Evolutionary conservation across 2,329 filamentous ascomycete genomes (phyloP).

Genomic region (Lomentospora prolificans): DNA sequence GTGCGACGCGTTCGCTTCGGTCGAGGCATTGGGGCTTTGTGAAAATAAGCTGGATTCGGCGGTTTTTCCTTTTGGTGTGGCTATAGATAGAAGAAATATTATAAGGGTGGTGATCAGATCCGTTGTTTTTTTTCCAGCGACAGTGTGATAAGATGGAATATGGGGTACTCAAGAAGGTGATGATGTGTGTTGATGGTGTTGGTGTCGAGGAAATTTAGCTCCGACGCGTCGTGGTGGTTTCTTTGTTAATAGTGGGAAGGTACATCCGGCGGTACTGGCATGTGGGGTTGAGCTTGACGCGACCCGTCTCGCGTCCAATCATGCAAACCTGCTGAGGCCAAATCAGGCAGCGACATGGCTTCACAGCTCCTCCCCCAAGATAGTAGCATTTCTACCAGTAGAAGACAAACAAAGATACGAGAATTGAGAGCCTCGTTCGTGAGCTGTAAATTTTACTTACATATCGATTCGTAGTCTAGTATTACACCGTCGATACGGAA

Average conservation of each 20-base stretch:
- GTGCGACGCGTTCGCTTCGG: slow-evolving; percentile 12
- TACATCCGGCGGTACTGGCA: background rate
- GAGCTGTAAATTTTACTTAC: background rate
- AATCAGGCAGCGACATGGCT: too few species aligned
- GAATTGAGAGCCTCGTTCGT: background rate
- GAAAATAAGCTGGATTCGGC: too few species aligned
- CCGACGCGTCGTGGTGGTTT: background rate
- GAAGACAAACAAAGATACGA: too few species aligned
- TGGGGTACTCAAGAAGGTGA: background rate
- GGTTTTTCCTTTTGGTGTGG: too few species aligned
- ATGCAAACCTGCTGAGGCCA: too few species aligned
- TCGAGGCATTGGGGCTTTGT: slow-evolving; percentile 11
- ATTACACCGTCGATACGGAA: background rate
- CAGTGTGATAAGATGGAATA: background rate
- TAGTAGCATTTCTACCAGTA: background rate
- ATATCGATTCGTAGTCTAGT: background rate
- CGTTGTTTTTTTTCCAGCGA: background rate
- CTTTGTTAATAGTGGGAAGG: background rate
- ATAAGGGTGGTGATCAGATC: too few species aligned
- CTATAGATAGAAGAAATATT: too few species aligned
- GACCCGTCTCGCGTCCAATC: too few species aligned
- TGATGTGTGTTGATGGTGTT: background rate
- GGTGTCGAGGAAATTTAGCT: slow-evolving; percentile 2
- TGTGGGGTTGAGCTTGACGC: background rate
- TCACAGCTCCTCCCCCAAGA: background rate